Conservation (phyloP, 306 rosid genomes). For the Rubus idaeus region DNA sequence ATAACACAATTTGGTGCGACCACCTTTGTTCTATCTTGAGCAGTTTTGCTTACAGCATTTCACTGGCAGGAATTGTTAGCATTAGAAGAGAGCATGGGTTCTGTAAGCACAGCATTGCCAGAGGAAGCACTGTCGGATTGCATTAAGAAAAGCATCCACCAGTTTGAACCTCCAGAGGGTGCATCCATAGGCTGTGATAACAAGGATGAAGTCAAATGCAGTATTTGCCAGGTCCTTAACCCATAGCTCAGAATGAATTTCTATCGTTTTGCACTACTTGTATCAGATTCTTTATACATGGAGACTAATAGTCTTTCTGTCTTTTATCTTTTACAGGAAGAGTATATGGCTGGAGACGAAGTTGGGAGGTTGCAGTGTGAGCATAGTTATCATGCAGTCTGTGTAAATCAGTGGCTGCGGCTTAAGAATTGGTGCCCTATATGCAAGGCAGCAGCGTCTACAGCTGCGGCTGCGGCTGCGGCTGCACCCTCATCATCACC, state of each 20-base stretch:
- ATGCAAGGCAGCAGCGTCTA: slow-evolving; percentile 61
- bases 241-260: not conserved
- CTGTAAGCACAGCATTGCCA: slow-evolving; percentile 86
- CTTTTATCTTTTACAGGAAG: slow-evolving; percentile 56
- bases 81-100: slow-evolving; percentile 96
- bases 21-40: not conserved
- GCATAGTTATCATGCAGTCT: slow-evolving; percentile 65
- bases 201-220: slow-evolving; percentile 73
- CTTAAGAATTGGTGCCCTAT: slow-evolving; percentile 97
- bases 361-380: slow-evolving; percentile 71
- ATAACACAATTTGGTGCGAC: not conserved
- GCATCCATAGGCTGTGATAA: slow-evolving; percentile 32
- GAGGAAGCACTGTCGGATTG: slow-evolving; percentile 77
- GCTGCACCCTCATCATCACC: slow-evolving; percentile 37
- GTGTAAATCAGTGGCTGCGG: slow-evolving; percentile 86
- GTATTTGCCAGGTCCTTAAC: slow-evolving; percentile 81
- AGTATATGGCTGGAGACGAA: slow-evolving; percentile 69
- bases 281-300: not conserved
- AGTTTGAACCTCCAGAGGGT: slow-evolving; percentile 39
- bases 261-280: not conserved
- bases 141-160: slow-evolving; percentile 55
- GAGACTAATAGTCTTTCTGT: slow-evolving; percentile 5
- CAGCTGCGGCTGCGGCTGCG: slow-evolving; percentile 37
- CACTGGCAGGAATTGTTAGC: slow-evolving; percentile 78
- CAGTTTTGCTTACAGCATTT: slow-evolving; percentile 3